phyloP scores from a whole-genome alignment of 306 rosid species.

The Medicago lupulina region DNA sequence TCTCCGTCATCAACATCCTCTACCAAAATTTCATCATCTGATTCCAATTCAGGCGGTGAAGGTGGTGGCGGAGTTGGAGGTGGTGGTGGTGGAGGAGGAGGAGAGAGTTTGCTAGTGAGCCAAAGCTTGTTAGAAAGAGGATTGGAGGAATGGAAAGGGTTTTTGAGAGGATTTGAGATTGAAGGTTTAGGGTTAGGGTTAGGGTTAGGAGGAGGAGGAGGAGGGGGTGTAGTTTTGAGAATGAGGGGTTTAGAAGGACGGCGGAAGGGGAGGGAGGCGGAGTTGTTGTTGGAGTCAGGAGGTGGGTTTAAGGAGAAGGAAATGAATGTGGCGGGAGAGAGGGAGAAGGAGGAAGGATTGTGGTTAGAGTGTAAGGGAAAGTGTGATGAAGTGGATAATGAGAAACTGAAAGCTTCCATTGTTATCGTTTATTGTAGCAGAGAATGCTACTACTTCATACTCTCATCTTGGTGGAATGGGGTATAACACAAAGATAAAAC shows the following conservation, averaged over 20 bases:
- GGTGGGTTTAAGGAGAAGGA: constrained; percentile 58
- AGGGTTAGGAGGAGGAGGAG: background rate
- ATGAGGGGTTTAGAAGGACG: constrained; percentile 72
- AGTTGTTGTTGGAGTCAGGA: constrained; percentile 47
- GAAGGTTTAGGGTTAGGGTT: constrained; percentile 42
- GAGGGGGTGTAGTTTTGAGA: constrained; percentile 30
- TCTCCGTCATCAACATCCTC: constrained; percentile 24
- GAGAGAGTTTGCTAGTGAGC: constrained; percentile 88
- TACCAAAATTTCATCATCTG: constrained; percentile 11
- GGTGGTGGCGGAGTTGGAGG: background rate
- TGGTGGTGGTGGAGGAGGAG: constrained; percentile 44
- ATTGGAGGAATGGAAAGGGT: constrained; percentile 43
- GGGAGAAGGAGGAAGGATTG: constrained; percentile 32
- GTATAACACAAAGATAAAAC: too few species aligned
- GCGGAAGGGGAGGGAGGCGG: constrained; percentile 56
- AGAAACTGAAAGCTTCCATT: constrained; percentile 66
- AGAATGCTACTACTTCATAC: background rate
- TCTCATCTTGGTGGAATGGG: too few species aligned
- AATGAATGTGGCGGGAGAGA: constrained; percentile 20
- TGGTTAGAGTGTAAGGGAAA: constrained; percentile 43
- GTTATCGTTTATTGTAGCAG: constrained; percentile 40
- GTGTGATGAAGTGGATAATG: constrained; percentile 55
- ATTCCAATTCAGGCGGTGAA: background rate
- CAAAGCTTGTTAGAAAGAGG: constrained; percentile 73
- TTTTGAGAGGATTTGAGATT: constrained; percentile 65